Evolutionary conservation across 1,284 basidiomycete genomes (phyloP), one percentile per base, ranked within the genome.

Genomic region (Malassezia caprae): DNA sequence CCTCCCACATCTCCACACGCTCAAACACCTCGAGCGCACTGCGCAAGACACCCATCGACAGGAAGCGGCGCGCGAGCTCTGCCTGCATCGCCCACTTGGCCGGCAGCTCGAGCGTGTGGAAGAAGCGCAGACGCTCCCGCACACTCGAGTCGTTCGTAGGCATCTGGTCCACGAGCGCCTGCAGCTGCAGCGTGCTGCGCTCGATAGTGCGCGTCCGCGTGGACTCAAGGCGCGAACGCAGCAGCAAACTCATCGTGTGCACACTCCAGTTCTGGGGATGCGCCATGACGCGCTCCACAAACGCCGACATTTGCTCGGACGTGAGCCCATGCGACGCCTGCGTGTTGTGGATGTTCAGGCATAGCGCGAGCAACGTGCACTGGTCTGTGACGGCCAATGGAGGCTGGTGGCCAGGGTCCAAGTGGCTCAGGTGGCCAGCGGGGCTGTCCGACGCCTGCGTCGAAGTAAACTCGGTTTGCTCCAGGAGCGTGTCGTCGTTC

Each of bases 401-500:
- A 0, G 90, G 90, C 71, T 96, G 94, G 12, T 82, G 77, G 5
- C 84, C 80, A 0, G 90, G 90, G 72, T 93, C 83, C 54, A 96
- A 78, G 68, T 86, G 83, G 69, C 62, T 2, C 76, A 77, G 48
- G 76, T 75, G 15, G 77, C 24, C 37, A 1, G 61, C 58, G 42
- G 64, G 73, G 5, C 76, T 34, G 76, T 76, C 1, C 82, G 84
- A 8, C 81, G 83, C 46, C 15, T 39, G 37, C 13, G 62, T 67
- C 12, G 58, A 51, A 8, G 89, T 89, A 75, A 90, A 99, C 67
- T 86, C 82, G 3, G 93, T 98, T 67, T 87, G 84, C 76, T 99
- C 94, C 40, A 99, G 81, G 10, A 99, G 80, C 0, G 90, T 96
- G 76, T 99, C 94, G 76, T 98, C 94, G 75, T 98, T 94, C 50